A percentile compares a stretch with the other conserved stretches of the same genome.
Evolutionary conservation across 768 basidiomycete genomes (phyloP).

Genomic region (Suillus subalutaceus): DNA sequence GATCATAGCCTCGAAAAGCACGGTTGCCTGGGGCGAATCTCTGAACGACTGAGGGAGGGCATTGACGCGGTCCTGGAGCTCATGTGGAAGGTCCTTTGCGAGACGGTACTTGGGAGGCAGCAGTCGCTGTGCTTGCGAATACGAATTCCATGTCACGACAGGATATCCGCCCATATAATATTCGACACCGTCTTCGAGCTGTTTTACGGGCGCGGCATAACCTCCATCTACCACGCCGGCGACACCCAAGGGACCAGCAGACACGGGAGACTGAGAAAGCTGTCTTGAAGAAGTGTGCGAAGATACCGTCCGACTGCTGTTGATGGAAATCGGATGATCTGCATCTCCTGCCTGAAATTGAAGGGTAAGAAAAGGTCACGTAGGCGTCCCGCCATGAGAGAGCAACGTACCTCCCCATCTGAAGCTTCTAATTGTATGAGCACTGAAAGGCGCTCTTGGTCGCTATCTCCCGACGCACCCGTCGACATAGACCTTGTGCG

Average conservation of each 20-base stretch:
- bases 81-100: conserved; percentile 59
- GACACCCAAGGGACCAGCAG: neutral
- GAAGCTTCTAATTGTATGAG: neutral
- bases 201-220: neutral
- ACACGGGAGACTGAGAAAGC: neutral
- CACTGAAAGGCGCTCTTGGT: neutral
- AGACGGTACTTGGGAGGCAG: conserved; percentile 29
- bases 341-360: neutral
- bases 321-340: neutral
- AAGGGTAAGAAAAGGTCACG: neutral
- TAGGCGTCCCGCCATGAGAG: too few species aligned
- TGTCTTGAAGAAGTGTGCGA: conserved; percentile 8
- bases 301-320: neutral
- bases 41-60: conserved; percentile 44
- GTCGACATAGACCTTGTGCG: conserved; percentile 5
- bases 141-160: conserved; percentile 27
- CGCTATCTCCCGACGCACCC: conserved; percentile 21
- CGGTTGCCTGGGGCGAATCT: conserved; percentile 45
- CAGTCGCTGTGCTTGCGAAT: conserved; percentile 19
- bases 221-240: neutral
- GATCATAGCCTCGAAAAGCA: conserved; percentile 68
- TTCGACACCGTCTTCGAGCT: conserved; percentile 1
- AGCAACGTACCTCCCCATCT: neutral
- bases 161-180: conserved; percentile 14
- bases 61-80: conserved; percentile 70